phyloP scores from a whole-genome alignment of 768 basidiomycete genomes.

The Amanita thiersii region DNA sequence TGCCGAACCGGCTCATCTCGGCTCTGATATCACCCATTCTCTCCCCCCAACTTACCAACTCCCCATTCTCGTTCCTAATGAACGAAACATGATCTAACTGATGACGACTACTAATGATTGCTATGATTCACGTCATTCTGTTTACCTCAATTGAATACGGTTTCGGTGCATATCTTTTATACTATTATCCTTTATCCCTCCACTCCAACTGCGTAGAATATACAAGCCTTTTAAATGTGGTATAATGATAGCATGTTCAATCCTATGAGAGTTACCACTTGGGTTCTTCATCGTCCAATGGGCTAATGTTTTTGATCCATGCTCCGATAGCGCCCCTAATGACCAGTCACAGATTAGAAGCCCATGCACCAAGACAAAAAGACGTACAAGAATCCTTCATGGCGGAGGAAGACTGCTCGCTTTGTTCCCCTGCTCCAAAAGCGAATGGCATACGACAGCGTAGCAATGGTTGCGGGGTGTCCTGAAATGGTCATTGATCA shows the following conservation, averaged over 20 bases:
- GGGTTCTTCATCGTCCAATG: constrained; percentile 21
- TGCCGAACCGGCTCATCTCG: not conserved
- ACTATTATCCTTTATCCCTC: too few relatives aligned
- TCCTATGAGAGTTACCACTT: constrained; percentile 2
- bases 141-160: too few relatives aligned
- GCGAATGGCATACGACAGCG: constrained; percentile 95
- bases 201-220: too few relatives aligned
- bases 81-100: too few relatives aligned
- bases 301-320: constrained; percentile 93
- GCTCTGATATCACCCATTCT: not conserved
- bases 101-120: too few relatives aligned
- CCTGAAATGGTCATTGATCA: constrained; percentile 38
- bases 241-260: not conserved
- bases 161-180: too few relatives aligned
- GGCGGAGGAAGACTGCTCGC: constrained; percentile 90
- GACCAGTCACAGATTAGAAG: constrained; percentile 11
- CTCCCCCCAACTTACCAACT: too few relatives aligned
- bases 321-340: constrained; percentile 87
- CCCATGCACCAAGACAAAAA: constrained; percentile 10
- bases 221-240: not conserved
- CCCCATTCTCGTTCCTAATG: too few relatives aligned
- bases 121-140: too few relatives aligned
- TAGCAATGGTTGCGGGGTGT: constrained; percentile 94
- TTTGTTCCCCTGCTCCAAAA: constrained; percentile 99
- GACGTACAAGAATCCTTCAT: constrained; percentile 94